Evolutionary conservation across 2,329 filamentous ascomycete genomes (phyloP), one percentile per base, ranked within the genome.

Genomic region (Ambrosiella xylebori): DNA sequence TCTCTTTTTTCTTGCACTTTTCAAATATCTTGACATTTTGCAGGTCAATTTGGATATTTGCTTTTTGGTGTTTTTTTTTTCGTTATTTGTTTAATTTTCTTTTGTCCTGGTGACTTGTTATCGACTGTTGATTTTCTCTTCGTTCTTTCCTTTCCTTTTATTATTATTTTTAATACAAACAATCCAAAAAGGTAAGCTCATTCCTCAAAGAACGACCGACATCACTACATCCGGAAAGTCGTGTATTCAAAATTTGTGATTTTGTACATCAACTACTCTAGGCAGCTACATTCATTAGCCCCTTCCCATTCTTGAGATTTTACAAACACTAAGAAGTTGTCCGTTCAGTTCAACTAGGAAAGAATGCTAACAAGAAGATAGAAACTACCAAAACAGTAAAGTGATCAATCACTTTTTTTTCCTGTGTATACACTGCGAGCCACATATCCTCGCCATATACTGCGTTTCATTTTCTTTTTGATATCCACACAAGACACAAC

Each of bases 61-160:
- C n/a, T 55, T 8, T 19, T 55, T 40, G 6, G 9, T 51, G 12
- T 17, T 51, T 51, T 27, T 15, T 54, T 41, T 9, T 54, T 41
- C n/a, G 13, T 35, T 47, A n/a, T 5, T 56, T 56, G 11, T 45
- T 47, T 37, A 35, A 45, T 44, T 37, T 47, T 56, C 4, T 45
- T n/a, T 13, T 56, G 19, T 37, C 44, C 44, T n/a, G 13, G 19
- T 56, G 40, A 51, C 47, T 35, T 11, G 6, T 7, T 39, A 9
- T 56, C 53, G 53, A 55, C 53, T 55, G 53, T 55, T 37, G 53
- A 55, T n/a, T 44, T 49, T 49, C 8, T 49, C 8, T 49, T 49
- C 45, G 35, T 38, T 11, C 19, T 54, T 54, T 17, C 11, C 40
- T 41, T 41, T n/a, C 11, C n/a, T 41, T 11, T 12, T n/a, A 17